Percentiles rank a stretch among this genome's conserved stretches.
These are phyloP conservation scores for Biscutella auriculata DNA, from an alignment of 441 rosid species.

Conservation along the genomic window DNA sequence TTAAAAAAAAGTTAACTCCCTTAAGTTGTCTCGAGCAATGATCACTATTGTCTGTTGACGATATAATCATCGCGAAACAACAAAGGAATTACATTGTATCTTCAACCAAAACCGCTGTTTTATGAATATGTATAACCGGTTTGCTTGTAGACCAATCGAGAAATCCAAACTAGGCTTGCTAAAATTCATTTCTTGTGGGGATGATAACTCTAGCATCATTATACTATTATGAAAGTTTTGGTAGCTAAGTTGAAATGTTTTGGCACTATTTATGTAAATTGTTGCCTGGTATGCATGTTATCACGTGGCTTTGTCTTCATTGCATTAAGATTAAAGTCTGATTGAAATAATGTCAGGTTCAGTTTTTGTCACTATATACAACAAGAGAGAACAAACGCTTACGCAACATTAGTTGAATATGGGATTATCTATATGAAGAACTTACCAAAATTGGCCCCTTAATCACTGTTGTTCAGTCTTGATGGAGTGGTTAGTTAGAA, in stretches of 20 bases:
- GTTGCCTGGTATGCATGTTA: not conserved
- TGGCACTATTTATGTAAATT: not conserved
- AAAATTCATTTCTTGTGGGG: not conserved
- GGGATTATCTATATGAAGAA: not conserved
- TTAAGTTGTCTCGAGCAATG: too few species aligned
- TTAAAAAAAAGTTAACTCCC: too few species aligned
- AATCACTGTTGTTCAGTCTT: conserved; percentile 28
- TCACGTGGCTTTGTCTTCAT: not conserved
- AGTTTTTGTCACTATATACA: conserved; percentile 1
- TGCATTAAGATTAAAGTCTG: not conserved
- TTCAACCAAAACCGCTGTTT: not conserved
- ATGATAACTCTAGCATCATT: not conserved
- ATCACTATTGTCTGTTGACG: not conserved
- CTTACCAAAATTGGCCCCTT: conserved; percentile 30
- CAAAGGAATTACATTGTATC: not conserved
- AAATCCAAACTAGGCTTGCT: too few species aligned
- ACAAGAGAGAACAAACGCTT: conserved; percentile 1
- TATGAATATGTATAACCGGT: not conserved
- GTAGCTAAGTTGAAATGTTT: not conserved
- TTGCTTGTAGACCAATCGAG: too few species aligned
- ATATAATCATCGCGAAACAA: not conserved
- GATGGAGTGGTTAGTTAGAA: conserved; percentile 35
- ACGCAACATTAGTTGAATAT: not conserved
- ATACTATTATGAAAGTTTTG: not conserved
- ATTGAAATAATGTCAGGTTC: not conserved